Base-by-base conservation (phyloP, 495 filamentous ascomycete genomes). In the Xylaria flabelliformis region DNA sequence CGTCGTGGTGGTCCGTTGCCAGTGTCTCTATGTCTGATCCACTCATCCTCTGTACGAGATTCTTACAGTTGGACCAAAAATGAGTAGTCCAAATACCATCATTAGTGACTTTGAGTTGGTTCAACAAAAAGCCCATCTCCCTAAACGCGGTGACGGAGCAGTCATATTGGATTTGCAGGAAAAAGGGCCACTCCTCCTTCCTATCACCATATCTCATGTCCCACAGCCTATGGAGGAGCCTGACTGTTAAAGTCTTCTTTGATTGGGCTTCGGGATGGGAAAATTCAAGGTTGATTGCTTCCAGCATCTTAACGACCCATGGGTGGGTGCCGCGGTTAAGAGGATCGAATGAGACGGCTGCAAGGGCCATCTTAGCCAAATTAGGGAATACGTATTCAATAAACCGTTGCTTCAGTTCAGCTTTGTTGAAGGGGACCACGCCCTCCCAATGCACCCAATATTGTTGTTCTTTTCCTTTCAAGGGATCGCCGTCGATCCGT, bases 121-220 rank as follows among this genome's bases (percentile, higher is more conserved):
- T 21, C 44, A 71, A 46, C 1, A 71, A 26, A 44, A 48, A 71
- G 0, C 46, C 69, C 13, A 65, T 24, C 24, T 71, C 69, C 39
- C 34, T 34, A 12, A 65, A 64, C 3, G 15, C 10, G 10, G 59
- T 32, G 10, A 55, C 32, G 19, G 58, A 21, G 1, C 0, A 9
- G 5, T 13, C 1, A 3, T 65, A 5, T 17, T 71, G 46, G n/a
- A 21, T 0, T n/a, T 3, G 10, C 1, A 64, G 13, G 13, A 71
- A 64, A 3, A 6, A 1, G 0, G 69, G 69, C 32, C n/a, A 58
- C 0, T 12, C 9, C 0, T 34, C 21, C 3, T 0, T 8, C 17
- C 29, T 15, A 15, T 8, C 19, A 3, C 69, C 59, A 19, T 55
- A 71, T 34, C 34, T 71, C 5, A 44, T n/a, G 4, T 0, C 0